Conservation (phyloP, 2,329 filamentous ascomycete genomes). For the Cryphonectria carpinicola region DNA sequence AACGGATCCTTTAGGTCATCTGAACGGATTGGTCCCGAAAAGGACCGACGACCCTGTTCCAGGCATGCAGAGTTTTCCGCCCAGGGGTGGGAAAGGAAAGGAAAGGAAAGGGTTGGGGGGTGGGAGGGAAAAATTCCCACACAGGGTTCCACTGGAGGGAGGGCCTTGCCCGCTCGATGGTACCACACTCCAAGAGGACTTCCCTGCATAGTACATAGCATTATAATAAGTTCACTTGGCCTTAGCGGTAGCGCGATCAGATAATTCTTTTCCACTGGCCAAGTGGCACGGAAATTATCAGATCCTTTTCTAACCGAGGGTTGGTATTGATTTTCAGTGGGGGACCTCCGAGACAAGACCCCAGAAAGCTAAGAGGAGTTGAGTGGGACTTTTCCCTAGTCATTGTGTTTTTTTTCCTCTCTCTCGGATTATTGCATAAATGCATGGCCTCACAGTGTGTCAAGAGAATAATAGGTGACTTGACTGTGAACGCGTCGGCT, state of each 20-base stretch:
- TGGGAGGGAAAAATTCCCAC: not conserved
- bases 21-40: not conserved
- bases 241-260: not conserved
- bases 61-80: conserved; percentile 2
- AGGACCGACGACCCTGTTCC: not conserved
- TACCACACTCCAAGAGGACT: not conserved
- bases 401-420: not conserved
- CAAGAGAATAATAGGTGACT: too few species aligned
- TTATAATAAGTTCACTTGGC: too few species aligned
- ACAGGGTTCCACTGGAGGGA: not conserved
- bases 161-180: not conserved
- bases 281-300: conserved; percentile 2
- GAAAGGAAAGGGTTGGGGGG: not conserved
- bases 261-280: not conserved
- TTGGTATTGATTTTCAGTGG: not conserved
- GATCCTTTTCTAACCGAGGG: conserved; percentile 1
- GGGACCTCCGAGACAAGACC: not conserved
- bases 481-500: too few species aligned
- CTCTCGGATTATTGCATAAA: not conserved
- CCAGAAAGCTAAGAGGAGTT: not conserved
- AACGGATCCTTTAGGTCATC: not conserved
- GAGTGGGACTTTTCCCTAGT: not conserved
- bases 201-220: not conserved
- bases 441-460: not conserved
- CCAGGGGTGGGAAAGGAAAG: not conserved